Conservation (phyloP, 2,329 filamentous ascomycete species). For the Ophiocordyceps camponoti-leonardi region DNA sequence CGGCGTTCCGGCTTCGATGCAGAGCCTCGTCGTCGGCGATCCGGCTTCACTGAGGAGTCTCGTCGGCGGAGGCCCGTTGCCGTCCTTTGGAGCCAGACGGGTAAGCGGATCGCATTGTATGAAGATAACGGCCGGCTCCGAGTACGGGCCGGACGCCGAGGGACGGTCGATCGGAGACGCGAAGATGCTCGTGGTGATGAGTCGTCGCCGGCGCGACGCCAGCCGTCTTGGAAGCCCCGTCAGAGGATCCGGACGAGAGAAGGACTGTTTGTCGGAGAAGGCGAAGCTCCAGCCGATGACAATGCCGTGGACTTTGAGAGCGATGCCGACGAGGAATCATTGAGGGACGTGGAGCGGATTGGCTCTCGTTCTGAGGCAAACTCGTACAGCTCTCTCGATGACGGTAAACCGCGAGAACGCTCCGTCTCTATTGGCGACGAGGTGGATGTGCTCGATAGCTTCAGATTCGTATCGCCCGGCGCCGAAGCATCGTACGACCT, state of each 20-base stretch:
- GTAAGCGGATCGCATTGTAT: neutral
- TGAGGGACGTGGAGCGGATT: neutral
- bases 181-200: too few relatives aligned
- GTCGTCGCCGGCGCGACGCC: too few relatives aligned
- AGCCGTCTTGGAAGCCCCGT: neutral
- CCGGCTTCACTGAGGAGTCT: neutral
- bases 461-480: constrained; percentile 8
- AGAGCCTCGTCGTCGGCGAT: neutral
- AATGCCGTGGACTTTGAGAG: neutral
- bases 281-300: neutral
- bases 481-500: constrained; percentile 8
- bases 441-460: constrained; percentile 12
- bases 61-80: neutral
- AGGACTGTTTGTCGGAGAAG: neutral
- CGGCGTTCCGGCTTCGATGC: neutral
- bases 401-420: too few relatives aligned
- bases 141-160: neutral
- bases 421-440: constrained; percentile 8
- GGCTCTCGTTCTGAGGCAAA: neutral
- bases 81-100: neutral
- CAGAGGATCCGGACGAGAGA: neutral
- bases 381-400: neutral
- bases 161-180: too few relatives aligned
- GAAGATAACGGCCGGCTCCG: neutral
- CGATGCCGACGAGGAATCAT: neutral